phyloP scores from a whole-genome alignment of 305 asterid genomes.

The Caryopteris hybrid region DNA sequence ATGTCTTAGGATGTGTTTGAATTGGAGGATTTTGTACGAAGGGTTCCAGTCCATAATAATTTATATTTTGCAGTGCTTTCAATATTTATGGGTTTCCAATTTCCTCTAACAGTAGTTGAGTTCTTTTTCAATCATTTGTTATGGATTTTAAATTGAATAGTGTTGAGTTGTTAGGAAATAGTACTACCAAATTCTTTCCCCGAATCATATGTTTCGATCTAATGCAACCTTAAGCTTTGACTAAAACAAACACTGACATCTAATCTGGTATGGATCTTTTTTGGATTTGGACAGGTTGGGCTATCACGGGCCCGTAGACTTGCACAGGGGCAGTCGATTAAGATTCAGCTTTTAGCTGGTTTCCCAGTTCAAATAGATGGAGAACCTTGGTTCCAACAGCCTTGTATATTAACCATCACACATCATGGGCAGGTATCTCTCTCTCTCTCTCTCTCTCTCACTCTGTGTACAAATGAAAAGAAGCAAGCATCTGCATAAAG shows the following conservation, averaged over 20 bases:
- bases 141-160: background rate
- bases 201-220: background rate
- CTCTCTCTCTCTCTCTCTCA: background rate
- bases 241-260: background rate
- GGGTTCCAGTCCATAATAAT: background rate
- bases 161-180: background rate
- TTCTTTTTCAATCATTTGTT: background rate
- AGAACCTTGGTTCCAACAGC: constrained; percentile 95
- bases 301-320: constrained; percentile 89
- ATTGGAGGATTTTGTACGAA: background rate
- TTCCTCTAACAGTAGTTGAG: background rate
- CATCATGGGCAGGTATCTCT: constrained; percentile 89
- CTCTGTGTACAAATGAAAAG: background rate
- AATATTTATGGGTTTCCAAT: background rate
- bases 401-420: constrained; percentile 71
- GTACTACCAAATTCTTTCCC: background rate
- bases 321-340: constrained; percentile 89
- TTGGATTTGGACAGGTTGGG: constrained; percentile 60
- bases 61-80: background rate
- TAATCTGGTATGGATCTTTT: constrained; percentile 4
- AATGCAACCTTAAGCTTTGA: background rate
- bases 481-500: too few relatives aligned
- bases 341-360: constrained; percentile 82
- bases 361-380: constrained; percentile 96
- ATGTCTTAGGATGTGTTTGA: background rate